Evolutionary conservation across 768 basidiomycete genomes (phyloP).

Genomic region (Coprinopsis cinerea): DNA sequence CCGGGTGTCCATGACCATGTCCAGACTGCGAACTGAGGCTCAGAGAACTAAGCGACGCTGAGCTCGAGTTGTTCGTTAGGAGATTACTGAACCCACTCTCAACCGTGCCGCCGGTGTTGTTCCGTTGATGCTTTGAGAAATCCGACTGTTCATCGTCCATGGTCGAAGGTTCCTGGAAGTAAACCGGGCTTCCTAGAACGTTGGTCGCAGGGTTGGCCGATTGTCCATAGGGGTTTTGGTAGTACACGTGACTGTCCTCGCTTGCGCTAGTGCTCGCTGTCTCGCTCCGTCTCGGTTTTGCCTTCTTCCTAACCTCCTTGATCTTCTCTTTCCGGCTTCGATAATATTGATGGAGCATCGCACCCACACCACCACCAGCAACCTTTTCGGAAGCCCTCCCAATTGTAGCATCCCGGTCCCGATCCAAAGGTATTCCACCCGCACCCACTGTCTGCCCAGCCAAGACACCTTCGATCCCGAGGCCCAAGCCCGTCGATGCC

Average conservation of each 20-base stretch:
- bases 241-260: background rate
- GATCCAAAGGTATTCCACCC: background rate
- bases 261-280: background rate
- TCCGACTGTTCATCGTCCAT: constrained; percentile 1
- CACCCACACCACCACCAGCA: background rate
- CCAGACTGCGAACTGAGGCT: constrained; percentile 6
- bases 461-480: background rate
- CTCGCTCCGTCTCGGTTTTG: background rate
- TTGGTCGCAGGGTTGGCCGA: background rate
- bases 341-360: constrained; percentile 4
- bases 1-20: constrained; percentile 3
- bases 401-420: constrained; percentile 9
- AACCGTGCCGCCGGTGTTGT: background rate
- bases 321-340: constrained; percentile 1
- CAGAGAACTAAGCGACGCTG: constrained; percentile 9
- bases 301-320: constrained; percentile 1
- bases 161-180: constrained; percentile 5
- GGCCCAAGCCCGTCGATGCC: background rate
- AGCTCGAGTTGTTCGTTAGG: constrained; percentile 6
- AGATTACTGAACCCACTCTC: background rate
- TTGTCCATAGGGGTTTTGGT: background rate
- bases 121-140: background rate
- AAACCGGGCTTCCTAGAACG: constrained; percentile 5
- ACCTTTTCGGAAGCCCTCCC: constrained; percentile 3
- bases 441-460: too few relatives aligned